Evolutionary conservation across 768 basidiomycete species (phyloP).

Genomic region (Antrodiella citrinella): DNA sequence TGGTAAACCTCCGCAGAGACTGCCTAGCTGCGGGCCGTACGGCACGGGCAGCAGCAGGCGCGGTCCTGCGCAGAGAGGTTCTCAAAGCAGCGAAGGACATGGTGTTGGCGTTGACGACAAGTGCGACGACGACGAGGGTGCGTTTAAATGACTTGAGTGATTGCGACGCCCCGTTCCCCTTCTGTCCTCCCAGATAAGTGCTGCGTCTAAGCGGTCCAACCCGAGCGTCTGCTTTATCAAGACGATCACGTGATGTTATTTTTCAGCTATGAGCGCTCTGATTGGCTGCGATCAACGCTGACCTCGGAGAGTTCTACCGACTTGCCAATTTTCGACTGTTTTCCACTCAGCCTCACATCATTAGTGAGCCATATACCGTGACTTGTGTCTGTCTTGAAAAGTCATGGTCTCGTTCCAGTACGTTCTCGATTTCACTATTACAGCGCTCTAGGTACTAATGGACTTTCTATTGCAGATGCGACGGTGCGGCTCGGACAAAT

Average conservation of each 20-base stretch:
- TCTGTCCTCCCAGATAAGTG: not conserved
- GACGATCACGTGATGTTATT: slow-evolving; percentile 3
- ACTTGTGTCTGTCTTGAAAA: slow-evolving; percentile 3
- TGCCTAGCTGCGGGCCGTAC: slow-evolving; percentile 23
- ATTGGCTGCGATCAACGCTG: slow-evolving; percentile 3
- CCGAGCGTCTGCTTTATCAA: not conserved
- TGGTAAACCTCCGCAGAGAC: slow-evolving; percentile 46
- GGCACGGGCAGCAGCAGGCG: slow-evolving; percentile 19
- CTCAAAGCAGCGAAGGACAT: slow-evolving; percentile 57
- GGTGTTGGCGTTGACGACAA: slow-evolving; percentile 3
- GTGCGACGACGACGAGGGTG: not conserved
- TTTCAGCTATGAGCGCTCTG: not conserved
- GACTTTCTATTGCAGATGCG: slow-evolving; percentile 44
- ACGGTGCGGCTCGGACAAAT: slow-evolving; percentile 37
- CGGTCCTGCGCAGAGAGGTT: slow-evolving; percentile 39
- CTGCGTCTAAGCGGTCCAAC: not conserved
- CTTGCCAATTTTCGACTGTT: no score
- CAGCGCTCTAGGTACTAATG: not conserved
- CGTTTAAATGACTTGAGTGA: not conserved
- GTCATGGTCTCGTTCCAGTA: slow-evolving; percentile 72
- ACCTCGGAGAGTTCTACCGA: no score
- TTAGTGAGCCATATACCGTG: no score
- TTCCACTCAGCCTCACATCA: no score
- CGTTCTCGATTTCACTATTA: slow-evolving; percentile 19
- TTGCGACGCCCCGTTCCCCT: not conserved